These are phyloP conservation scores for Lentithecium fluviatile DNA, from an alignment of 495 filamentous ascomycete genomes.

Conservation along the genomic window DNA sequence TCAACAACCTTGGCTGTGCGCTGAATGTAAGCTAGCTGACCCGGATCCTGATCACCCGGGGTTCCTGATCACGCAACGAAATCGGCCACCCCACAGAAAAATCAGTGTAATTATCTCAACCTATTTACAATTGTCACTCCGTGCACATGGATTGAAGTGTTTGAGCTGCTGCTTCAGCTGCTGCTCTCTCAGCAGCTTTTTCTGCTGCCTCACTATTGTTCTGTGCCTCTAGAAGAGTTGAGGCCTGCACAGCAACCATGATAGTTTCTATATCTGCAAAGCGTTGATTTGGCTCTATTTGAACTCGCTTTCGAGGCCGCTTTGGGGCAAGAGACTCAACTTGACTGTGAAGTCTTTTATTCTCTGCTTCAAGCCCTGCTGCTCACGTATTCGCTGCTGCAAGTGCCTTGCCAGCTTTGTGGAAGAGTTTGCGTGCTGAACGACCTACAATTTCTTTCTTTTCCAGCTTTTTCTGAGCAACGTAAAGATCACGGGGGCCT, in stretches of 20 bases:
- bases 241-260: not conserved
- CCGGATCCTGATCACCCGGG: too few relatives aligned
- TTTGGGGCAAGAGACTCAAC: not conserved
- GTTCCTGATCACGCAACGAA: too few relatives aligned
- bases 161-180: too few relatives aligned
- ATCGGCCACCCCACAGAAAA: too few relatives aligned
- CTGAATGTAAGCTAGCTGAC: too few relatives aligned
- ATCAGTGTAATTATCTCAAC: too few relatives aligned
- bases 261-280: slow-evolving; percentile 2
- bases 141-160: too few relatives aligned
- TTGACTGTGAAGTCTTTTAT: not conserved
- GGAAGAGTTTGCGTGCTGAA: not conserved
- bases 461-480: not conserved
- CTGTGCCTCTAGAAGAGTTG: too few relatives aligned
- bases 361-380: slow-evolving; percentile 3
- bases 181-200: too few relatives aligned
- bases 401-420: slow-evolving; percentile 3
- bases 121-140: too few relatives aligned
- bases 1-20: too few relatives aligned
- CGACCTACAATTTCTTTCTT: not conserved
- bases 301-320: slow-evolving; percentile 7
- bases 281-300: slow-evolving; percentile 8
- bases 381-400: slow-evolving; percentile 1
- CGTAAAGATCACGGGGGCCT: slow-evolving; percentile 2
- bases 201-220: too few relatives aligned